Percentiles rank a stretch among this genome's conserved stretches.
These are phyloP conservation scores for Candida nonsorbophila DNA, from an alignment of 805 yeast genomes.

Conservation along the genomic window DNA sequence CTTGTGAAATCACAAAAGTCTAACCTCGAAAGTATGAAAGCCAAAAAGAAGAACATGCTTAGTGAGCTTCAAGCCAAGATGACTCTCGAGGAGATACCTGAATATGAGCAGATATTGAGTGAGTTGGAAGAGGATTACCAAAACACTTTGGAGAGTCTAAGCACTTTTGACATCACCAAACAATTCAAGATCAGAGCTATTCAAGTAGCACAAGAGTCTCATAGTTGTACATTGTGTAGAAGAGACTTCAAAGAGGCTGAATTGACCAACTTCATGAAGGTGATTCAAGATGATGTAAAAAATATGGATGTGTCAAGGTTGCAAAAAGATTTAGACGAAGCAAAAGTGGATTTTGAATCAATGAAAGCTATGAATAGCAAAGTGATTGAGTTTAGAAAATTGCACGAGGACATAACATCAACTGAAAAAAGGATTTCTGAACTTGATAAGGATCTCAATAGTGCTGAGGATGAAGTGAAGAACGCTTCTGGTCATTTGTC, in stretches of 20 bases:
- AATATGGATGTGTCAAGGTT: slow-evolving; percentile 23
- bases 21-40: too few relatives aligned
- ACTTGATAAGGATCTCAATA: too few relatives aligned
- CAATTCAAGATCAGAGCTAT: slow-evolving; percentile 69
- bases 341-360: slow-evolving; percentile 25
- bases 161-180: slow-evolving; percentile 63
- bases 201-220: slow-evolving; percentile 49
- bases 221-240: slow-evolving; percentile 69
- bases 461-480: too few relatives aligned
- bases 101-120: slow-evolving; percentile 44
- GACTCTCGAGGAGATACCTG: slow-evolving; percentile 43
- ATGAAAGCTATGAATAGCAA: slow-evolving; percentile 24
- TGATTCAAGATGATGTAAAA: slow-evolving; percentile 23
- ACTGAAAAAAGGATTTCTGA: slow-evolving; percentile 3
- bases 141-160: slow-evolving; percentile 57
- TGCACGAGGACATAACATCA: slow-evolving; percentile 10
- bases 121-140: slow-evolving; percentile 61
- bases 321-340: slow-evolving; percentile 20
- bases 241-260: slow-evolving; percentile 51
- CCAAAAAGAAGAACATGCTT: too few relatives aligned
- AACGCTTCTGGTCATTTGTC: too few relatives aligned
- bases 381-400: slow-evolving; percentile 20
- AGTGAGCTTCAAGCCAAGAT: too few relatives aligned
- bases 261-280: slow-evolving; percentile 19
- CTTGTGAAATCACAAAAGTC: too few relatives aligned